Evolutionary conservation across 1,139 yeast genomes (phyloP), one percentile per base, ranked within the genome.

Genomic region (Yamadazyma songkhlaensis): DNA sequence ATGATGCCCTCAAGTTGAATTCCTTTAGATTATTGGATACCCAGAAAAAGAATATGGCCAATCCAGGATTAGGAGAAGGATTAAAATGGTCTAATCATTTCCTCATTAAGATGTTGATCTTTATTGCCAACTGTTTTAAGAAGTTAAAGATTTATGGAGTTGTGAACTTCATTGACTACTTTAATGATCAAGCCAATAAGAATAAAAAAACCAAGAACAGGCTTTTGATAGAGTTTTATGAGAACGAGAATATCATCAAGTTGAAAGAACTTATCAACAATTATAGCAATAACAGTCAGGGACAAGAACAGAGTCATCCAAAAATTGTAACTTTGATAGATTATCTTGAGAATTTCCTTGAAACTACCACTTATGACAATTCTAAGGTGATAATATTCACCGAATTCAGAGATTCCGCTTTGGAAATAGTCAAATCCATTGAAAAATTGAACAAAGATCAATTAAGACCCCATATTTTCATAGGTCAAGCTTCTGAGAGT

Each of bases 341-440:
- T 9, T 85, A 84, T 47, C 56, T 89, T 30, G 53, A 60, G 2
- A 60, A 59, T 2, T 89, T 87, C 52, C 81, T 84, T 41, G 52
- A 60, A 4, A 54, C 60, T 9, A 54, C 61, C 1, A 54, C 57
- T 13, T 53, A 32, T 36, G 53, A 55, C 6, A 71, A 74, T 35
- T 85, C 96, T 1, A 75, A 87, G 46, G 95, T 84, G 2, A 92
- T 92, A 35, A 73, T 92, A 0, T 92, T 92, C 55, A 86, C 96
- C 0, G 96, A 89, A 53, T 77, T 79, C 45, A 74, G 99, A 53
- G 95, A 86, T 45, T 84, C 96, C 4, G 97, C 97, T 0, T 65
- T 87, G 26, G 97, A 89, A 45, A 84, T 94, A 37, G 88, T 87
- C 1, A 77, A 79, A 41, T 74, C 80, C 3, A 68, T 92, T 25